Evolutionary conservation across 345 rosid species (phyloP).

Genomic region (Boechera divaricarpa): DNA sequence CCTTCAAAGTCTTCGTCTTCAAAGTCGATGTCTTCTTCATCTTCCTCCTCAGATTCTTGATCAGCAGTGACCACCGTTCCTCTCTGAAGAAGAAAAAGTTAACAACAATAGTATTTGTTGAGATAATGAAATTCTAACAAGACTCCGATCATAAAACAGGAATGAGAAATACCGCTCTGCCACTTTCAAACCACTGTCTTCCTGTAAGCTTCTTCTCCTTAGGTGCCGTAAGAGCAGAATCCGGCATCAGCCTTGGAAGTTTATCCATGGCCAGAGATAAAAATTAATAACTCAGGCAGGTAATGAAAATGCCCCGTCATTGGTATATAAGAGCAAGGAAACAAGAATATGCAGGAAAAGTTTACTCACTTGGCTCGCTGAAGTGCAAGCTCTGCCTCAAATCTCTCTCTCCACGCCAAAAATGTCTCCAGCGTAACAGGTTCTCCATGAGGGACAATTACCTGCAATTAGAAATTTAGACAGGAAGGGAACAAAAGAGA

Average conservation of each 20-base stretch:
- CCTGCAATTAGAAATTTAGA: conserved; percentile 49
- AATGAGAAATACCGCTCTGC: conserved; percentile 63
- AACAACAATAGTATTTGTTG: neutral
- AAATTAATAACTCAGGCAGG: conserved; percentile 13
- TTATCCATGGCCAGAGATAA: conserved; percentile 4
- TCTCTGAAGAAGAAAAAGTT: conserved; percentile 58
- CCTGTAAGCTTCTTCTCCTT: conserved; percentile 92
- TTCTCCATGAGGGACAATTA: conserved; percentile 96
- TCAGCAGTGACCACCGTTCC: conserved; percentile 60
- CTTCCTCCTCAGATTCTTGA: conserved; percentile 72
- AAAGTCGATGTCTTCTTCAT: conserved; percentile 86
- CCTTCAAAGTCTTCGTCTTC: conserved; percentile 98
- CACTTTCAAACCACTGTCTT: conserved; percentile 97
- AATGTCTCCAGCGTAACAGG: conserved; percentile 93
- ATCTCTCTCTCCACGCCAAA: conserved; percentile 95
- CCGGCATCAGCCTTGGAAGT: conserved; percentile 83
- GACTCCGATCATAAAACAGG: conserved; percentile 6
- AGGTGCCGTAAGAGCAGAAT: conserved; percentile 71
- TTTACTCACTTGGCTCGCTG: conserved; percentile 94
- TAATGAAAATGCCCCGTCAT: neutral
- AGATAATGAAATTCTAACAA: conserved; percentile 19
- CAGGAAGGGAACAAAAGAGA: conserved; percentile 16
- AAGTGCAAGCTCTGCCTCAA: conserved; percentile 95
- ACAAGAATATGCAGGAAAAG: conserved; percentile 9
- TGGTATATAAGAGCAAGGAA: conserved; percentile 5